Evolutionary conservation across 163 green algal species (phyloP).

Genomic region (Scenedesmus sp.): DNA sequence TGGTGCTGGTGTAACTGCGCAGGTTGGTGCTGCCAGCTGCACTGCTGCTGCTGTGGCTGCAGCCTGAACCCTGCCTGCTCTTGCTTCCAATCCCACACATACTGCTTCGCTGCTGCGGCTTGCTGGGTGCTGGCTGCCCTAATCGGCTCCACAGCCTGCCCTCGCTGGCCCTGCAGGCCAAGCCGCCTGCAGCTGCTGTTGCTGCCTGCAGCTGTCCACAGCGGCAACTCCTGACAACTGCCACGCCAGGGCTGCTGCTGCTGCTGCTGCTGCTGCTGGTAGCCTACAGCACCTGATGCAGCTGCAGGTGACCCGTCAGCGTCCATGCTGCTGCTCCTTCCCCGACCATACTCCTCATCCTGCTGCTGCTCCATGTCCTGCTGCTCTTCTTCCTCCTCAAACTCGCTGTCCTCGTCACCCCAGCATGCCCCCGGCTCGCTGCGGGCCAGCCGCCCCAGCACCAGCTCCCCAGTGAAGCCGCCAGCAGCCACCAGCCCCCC

Average conservation of each 20-base stretch:
- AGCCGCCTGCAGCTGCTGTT: background rate
- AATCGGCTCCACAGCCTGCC: background rate
- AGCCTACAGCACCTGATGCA: background rate
- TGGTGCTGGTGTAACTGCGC: background rate
- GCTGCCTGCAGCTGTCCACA: background rate
- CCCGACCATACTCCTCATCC: too few relatives aligned
- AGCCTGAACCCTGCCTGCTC: background rate
- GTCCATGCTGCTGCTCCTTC: too few relatives aligned
- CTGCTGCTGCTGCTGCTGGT: too few relatives aligned
- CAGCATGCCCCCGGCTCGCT: background rate
- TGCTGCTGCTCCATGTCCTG: background rate
- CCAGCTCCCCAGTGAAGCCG: slow-evolving; percentile 71
- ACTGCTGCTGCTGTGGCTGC: background rate
- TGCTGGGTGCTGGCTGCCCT: background rate
- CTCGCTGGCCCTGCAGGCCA: background rate
- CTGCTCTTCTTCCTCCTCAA: slow-evolving; percentile 18
- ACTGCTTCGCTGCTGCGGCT: background rate
- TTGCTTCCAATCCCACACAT: background rate
- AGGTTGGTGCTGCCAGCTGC: background rate
- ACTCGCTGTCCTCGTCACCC: slow-evolving; percentile 10
- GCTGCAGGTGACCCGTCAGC: background rate
- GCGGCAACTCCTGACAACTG: background rate
- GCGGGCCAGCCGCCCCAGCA: slow-evolving; percentile 54
- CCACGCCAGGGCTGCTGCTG: background rate
- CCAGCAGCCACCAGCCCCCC: slow-evolving; percentile 75